Base-by-base conservation (phyloP, 2,329 filamentous ascomycete species). In the Scedosporium aurantiacum region DNA sequence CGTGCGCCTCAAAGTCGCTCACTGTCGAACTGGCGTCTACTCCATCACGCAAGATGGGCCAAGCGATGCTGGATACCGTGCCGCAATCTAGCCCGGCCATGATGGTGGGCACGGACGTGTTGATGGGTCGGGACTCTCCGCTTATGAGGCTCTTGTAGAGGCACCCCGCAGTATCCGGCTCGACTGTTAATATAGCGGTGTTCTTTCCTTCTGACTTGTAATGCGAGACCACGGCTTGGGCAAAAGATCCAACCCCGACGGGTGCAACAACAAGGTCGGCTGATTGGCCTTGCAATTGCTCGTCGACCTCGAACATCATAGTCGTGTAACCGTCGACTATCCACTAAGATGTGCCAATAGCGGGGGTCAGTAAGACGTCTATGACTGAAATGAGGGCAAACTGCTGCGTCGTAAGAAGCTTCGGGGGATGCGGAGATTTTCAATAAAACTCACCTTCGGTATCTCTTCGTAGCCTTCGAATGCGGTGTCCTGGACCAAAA, bases 291-390 rank as follows among this genome's bases (percentile, higher is more conserved):
- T 73, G 71, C 0, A 76, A 68, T 67, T 92, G 88, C 21, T 76
- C 69, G 58, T 91, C 87, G 0, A 83, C 75, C 68, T 94, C 90
- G 2, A 73, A 70, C 64, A 92, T 75, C 80, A 92, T 86, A 0
- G 88, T 91, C 4, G 78, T 78, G 67, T 93, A 94, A 0, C 90
- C 90, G 63, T 93, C 84, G 0, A 91, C 86, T 23, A 92, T 87
- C 84, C 87, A 91, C 71, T 82, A 56, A 12, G 5, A 3, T 16
- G 41, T 8, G 8, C 4, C 14, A 14, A 43, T 14, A 23, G n/a
- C 55, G n/a, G 7, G 5, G 2, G n/a, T 27, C 56, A 47, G 43
- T 37, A 37, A 3, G 32, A 14, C 2, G 32, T 37, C 32, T 37
- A 37, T 4, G 32, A 37, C 6, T 10, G 10, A 12, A 37, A 37